phyloP scores from a whole-genome alignment of 768 basidiomycete species.

The Saitozyma podzolica region DNA sequence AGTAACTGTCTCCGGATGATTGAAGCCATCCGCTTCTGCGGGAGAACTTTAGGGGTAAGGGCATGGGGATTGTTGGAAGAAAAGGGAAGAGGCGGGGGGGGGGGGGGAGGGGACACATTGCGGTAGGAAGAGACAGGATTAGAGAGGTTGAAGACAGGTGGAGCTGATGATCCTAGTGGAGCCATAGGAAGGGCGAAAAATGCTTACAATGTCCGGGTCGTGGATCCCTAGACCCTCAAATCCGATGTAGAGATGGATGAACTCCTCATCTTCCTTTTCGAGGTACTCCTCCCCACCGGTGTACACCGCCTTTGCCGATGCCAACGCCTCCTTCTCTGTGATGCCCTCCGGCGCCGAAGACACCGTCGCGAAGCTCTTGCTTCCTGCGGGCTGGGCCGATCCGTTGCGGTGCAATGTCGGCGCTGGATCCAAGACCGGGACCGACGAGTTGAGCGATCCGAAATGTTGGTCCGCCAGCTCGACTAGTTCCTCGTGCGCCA shows the following conservation, averaged over 20 bases:
- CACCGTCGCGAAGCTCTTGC: constrained; percentile 51
- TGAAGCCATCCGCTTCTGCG: too few species aligned
- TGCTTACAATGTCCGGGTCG: constrained; percentile 71
- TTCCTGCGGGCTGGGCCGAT: constrained; percentile 48
- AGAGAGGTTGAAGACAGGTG: too few species aligned
- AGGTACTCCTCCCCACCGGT: constrained; percentile 71
- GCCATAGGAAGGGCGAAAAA: neutral
- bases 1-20: neutral
- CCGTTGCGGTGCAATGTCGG: constrained; percentile 3
- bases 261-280: constrained; percentile 60
- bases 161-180: too few species aligned
- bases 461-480: constrained; percentile 82
- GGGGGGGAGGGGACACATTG: too few species aligned
- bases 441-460: constrained; percentile 51
- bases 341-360: constrained; percentile 19
- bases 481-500: constrained; percentile 84
- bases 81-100: too few species aligned
- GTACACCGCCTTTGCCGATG: constrained; percentile 58
- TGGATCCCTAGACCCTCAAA: constrained; percentile 90
- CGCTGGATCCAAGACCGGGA: constrained; percentile 51
- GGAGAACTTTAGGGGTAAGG: too few species aligned
- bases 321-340: constrained; percentile 42
- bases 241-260: constrained; percentile 88
- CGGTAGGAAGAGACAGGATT: too few species aligned
- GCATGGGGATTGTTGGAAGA: too few species aligned